Conservation (phyloP, 1,284 basidiomycete genomes). For the Ustilago xerochloae region DNA sequence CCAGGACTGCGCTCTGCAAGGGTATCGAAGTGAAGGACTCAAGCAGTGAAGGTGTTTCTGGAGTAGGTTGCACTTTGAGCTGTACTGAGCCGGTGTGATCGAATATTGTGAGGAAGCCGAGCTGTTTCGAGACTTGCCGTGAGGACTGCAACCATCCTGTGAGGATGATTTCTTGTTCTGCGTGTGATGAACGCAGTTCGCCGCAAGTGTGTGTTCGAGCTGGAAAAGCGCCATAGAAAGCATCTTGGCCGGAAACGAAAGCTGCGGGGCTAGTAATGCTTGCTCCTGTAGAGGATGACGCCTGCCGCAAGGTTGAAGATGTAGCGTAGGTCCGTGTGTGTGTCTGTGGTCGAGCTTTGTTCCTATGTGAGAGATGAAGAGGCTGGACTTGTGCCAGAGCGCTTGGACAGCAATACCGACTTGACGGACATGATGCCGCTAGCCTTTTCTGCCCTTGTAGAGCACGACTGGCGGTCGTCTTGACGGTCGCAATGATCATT, state of each 20-base stretch:
- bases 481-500: constrained; percentile 6
- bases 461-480: neutral
- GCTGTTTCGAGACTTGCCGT: constrained; percentile 75
- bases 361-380: too few species aligned
- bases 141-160: constrained; percentile 82
- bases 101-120: constrained; percentile 83
- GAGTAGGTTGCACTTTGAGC: constrained; percentile 70
- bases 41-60: constrained; percentile 69
- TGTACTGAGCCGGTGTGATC: constrained; percentile 82
- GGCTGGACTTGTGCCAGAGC: neutral
- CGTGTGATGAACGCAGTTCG: constrained; percentile 73
- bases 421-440: neutral
- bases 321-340: too few species aligned
- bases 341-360: too few species aligned
- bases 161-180: constrained; percentile 76
- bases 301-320: neutral
- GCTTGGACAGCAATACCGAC: neutral
- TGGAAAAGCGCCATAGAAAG: constrained; percentile 73
- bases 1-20: constrained; percentile 49
- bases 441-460: neutral
- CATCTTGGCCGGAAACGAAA: neutral
- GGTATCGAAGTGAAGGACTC: constrained; percentile 70
- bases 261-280: neutral
- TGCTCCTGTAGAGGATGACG: neutral
- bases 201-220: constrained; percentile 77